Conservation (phyloP, 257 asterid species). For the Penstemon davidsonii region DNA sequence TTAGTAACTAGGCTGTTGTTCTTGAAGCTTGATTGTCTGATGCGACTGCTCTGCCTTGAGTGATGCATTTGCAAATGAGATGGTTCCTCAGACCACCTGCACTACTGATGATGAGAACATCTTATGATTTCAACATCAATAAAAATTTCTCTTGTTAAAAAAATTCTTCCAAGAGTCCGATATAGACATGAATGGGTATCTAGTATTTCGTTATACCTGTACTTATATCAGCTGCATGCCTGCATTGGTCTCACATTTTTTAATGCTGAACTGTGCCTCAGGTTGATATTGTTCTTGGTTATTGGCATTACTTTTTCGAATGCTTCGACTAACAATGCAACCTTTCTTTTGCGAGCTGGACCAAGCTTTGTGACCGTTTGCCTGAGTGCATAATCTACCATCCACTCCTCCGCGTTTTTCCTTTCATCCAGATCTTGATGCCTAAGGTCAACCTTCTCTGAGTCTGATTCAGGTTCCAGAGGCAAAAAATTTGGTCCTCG, state of each 20-base stretch:
- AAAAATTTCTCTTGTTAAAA: not conserved
- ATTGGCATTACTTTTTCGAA: conserved; percentile 73
- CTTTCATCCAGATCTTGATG: conserved; percentile 73
- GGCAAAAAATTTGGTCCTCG: conserved; percentile 74
- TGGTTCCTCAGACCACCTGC: conserved; percentile 17
- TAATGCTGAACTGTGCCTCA: conserved; percentile 36
- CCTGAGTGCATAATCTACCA: conserved; percentile 84
- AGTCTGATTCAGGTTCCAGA: conserved; percentile 55
- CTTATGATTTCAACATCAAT: not conserved
- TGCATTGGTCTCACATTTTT: conserved; percentile 47
- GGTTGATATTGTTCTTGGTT: conserved; percentile 42
- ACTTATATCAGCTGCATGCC: conserved; percentile 61
- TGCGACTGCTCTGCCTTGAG: not conserved
- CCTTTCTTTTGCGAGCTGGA: conserved; percentile 79
- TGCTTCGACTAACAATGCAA: conserved; percentile 78
- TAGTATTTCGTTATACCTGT: conserved; percentile 29
- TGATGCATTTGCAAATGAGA: not conserved
- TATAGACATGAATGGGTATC: not conserved
- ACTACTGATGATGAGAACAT: conserved; percentile 1
- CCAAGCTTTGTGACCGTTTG: conserved; percentile 69
- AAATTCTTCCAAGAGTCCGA: not conserved
- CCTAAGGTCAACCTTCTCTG: conserved; percentile 77
- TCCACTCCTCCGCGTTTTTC: conserved; percentile 82
- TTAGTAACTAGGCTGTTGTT: not conserved
- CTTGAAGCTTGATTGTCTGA: conserved; percentile 18